phyloP scores from a whole-genome alignment of 2,329 filamentous ascomycete genomes.

The Madurella fahalii region DNA sequence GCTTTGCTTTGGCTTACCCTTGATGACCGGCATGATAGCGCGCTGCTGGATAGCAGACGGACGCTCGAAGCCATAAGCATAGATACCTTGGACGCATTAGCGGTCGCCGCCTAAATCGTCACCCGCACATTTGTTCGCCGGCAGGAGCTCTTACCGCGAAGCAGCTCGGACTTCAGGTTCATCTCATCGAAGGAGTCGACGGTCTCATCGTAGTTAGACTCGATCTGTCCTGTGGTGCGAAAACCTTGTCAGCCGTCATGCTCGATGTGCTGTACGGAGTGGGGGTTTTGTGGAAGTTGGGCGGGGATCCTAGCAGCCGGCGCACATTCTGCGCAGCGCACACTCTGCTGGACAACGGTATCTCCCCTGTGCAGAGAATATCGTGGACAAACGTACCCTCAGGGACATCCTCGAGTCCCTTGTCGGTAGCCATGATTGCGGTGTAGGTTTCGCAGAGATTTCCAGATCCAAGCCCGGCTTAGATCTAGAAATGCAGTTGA shows the following conservation, averaged over 20 bases:
- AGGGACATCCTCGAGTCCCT: slow-evolving; percentile 97
- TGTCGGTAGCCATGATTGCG: slow-evolving; percentile 98
- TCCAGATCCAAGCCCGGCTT: slow-evolving; percentile 75
- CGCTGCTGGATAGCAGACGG: slow-evolving; percentile 99
- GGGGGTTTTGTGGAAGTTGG: slow-evolving; percentile 1
- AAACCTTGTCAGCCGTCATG: slow-evolving; percentile 18
- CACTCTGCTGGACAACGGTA: slow-evolving; percentile 5
- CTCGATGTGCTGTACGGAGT: slow-evolving; percentile 1
- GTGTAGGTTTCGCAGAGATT: slow-evolving; percentile 48
- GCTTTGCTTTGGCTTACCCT: slow-evolving; percentile 60
- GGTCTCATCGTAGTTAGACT: slow-evolving; percentile 99
- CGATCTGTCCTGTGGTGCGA: slow-evolving; percentile 77
- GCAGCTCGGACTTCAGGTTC: slow-evolving; percentile 94
- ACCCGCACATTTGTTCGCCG: slow-evolving; percentile 14
- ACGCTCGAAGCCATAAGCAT: slow-evolving; percentile 99
- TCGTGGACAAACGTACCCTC: slow-evolving; percentile 66
- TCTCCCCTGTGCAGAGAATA: not conserved
- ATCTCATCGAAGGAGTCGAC: slow-evolving; percentile 99
- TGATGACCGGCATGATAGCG: slow-evolving; percentile 99
- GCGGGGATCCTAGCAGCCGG: slow-evolving; percentile 11
- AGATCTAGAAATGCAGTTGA: slow-evolving; percentile 55
- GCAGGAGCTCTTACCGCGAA: slow-evolving; percentile 64
- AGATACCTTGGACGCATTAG: slow-evolving; percentile 62
- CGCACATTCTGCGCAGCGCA: slow-evolving; percentile 2
- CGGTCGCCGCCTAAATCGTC: slow-evolving; percentile 21